Base-by-base conservation (phyloP, 176 grass and related monocot genomes). In the Rhipidocladum racemiflorum region DNA sequence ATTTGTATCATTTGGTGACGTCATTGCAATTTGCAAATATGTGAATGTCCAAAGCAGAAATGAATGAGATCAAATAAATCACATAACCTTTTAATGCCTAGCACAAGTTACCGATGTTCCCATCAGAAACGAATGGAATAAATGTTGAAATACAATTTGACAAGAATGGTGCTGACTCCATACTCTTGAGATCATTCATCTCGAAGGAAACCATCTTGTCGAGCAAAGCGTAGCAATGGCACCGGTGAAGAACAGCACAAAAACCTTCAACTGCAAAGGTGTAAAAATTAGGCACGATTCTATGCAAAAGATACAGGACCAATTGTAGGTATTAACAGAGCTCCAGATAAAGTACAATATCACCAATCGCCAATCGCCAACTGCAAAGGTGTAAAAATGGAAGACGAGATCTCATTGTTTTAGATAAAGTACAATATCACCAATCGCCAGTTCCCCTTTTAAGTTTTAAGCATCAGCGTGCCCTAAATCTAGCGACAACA, bases 131-230 rank as follows among this genome's bases (percentile, higher is more conserved):
- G 70, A 54, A 44, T 24, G 65, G 59, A 63, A 25, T 18, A 43
- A 68, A 48, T 7, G 40, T 15, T 64, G 17, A 11, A 83, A 64
- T 36, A 44, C 9, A n/a, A 35, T 13, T 63, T 64, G 20, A 27
- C 6, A 55, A 6, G 32, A 78, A 65, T 14, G 3, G 46, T n/a
- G 34, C 3, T 3, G 16, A 71, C 76, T 63, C 17, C 88, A 18
- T 95, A 98, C 95, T 97, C 85, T 97, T 98, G 67, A 88, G 89
- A 34, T 98, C 95, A 76, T 91, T 98, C 92, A 98, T 95, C 90
- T 98, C 92, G 56, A 98, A 93, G 57, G 92, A 98, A 89, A 98
- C 95, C 95, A 98, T 98, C 28, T 50, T 87, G 78, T 51, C 9
- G 1, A 60, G 48, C 24, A 45, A 73, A 43, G 40, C 42, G 75